Base-by-base conservation (phyloP, 2,329 filamentous ascomycete genomes). In the Bipolaris zeicola region DNA sequence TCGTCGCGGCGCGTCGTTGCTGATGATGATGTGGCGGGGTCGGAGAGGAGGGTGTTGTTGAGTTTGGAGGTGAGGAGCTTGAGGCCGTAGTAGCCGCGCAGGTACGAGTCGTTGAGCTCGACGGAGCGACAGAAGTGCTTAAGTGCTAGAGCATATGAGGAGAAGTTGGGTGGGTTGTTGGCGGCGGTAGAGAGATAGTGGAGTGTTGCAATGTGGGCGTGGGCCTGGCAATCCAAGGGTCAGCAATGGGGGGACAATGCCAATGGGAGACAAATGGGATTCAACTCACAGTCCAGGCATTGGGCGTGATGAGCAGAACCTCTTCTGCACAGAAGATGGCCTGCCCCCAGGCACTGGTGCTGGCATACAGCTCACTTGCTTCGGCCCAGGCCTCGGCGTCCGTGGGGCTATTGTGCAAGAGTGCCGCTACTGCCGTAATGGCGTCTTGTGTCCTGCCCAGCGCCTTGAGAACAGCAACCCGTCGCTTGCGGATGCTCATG, bases 331-430 rank as follows among this genome's bases (percentile, higher is more conserved):
- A 89, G 76, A 89, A 96, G 48, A 96, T 87, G 37, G 92, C 90
- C 76, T 98, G 94, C 13, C 87, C 79, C 70, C 90, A 92, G 67
- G 94, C 78, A 0, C 89, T 91, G 71, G 94, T 89, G 18, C 83
- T 83, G 28, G 92, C 82, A 77, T 99, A 98, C 59, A 97, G 79
- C 72, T 96, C 92, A 50, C 91, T 87, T 65, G 98, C 82, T 79
- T 99, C 95, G 50, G 91, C 86, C 95, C 95, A 99, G 8, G 90
- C 88, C 79, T 99, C 95, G 5, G 89, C 88, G 78, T 99, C 95
- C 1, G 91, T 96, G 1, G 95, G 93, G 51, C 88, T 90, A 59
- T 89, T 87, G 71, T 96, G 90, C 44, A 99, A 80, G 26, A 98
- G 82, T 54, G 87, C 83, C 60, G 88, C 87, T 55, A 98, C 78